phyloP scores from a whole-genome alignment of 164 flowering plant species.

The Umbellularia californica region DNA sequence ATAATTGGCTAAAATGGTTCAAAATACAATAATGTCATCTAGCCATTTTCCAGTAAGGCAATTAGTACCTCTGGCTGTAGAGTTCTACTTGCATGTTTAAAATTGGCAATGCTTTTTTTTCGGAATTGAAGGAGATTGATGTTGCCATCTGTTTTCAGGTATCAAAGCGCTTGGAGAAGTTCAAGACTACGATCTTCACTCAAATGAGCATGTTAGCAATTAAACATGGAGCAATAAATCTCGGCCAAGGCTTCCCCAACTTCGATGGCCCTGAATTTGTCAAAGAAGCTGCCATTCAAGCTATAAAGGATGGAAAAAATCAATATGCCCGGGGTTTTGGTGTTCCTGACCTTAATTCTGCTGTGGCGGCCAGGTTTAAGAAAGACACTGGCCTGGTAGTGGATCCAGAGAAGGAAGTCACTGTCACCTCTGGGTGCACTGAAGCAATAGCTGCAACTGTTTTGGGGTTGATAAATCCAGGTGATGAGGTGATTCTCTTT shows the following conservation, averaged over 20 bases:
- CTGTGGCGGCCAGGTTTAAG: slow-evolving; percentile 72
- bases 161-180: slow-evolving; percentile 94
- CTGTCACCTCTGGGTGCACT: slow-evolving; percentile 96
- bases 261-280: slow-evolving; percentile 98
- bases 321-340: slow-evolving; percentile 97
- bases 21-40: background rate
- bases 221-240: slow-evolving; percentile 93
- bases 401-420: slow-evolving; percentile 92
- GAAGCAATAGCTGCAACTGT: slow-evolving; percentile 98
- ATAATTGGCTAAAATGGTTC: too few relatives aligned
- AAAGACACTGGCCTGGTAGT: slow-evolving; percentile 79
- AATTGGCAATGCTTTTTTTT: background rate
- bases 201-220: slow-evolving; percentile 93
- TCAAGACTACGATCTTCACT: slow-evolving; percentile 94
- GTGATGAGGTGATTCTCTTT: slow-evolving; percentile 89
- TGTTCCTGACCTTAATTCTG: slow-evolving; percentile 76
- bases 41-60: background rate
- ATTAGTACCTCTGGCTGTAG: background rate
- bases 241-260: slow-evolving; percentile 97
- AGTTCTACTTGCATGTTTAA: background rate
- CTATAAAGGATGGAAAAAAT: slow-evolving; percentile 84
- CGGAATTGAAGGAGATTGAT: background rate
- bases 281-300: slow-evolving; percentile 93
- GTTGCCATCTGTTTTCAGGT: slow-evolving; percentile 39
- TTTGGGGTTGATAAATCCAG: slow-evolving; percentile 89